These are phyloP conservation scores for Dittrichia graveolens DNA, from an alignment of 129 eudicot genomes.

Conservation along the genomic window DNA sequence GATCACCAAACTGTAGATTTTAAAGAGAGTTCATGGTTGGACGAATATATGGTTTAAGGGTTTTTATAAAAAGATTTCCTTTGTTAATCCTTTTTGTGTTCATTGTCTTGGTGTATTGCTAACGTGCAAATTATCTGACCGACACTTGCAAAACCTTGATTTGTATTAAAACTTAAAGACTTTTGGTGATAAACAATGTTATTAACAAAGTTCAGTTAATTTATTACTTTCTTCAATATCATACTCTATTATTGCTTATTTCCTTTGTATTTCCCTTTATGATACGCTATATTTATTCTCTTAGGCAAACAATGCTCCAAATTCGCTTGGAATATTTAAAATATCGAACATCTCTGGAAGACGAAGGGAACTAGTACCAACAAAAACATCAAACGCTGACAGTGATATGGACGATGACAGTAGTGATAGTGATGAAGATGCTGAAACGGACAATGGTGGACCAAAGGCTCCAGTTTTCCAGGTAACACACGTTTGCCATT, in stretches of 20 bases:
- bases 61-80: no score
- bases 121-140: no score
- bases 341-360: constrained; percentile 84
- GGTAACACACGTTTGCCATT: constrained; percentile 41
- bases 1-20: no score
- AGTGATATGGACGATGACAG: constrained; percentile 85
- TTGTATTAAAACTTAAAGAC: background rate
- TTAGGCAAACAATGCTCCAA: constrained; percentile 77
- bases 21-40: no score
- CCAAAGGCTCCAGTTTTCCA: constrained; percentile 70
- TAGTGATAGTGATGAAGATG: constrained; percentile 74
- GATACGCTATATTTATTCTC: constrained; percentile 15
- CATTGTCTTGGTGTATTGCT: no score
- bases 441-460: constrained; percentile 52
- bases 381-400: constrained; percentile 49
- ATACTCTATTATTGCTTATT: background rate
- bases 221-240: background rate
- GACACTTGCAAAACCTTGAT: no score
- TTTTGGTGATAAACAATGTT: background rate
- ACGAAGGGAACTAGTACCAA: constrained; percentile 70
- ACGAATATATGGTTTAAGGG: no score
- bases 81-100: no score
- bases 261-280: background rate
- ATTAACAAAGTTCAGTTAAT: background rate
- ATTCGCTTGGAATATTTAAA: constrained; percentile 84